Evolutionary conservation across 306 rosid genomes (phyloP), one percentile per base, ranked within the genome.

Genomic region (Pterocarpus santalinus): DNA sequence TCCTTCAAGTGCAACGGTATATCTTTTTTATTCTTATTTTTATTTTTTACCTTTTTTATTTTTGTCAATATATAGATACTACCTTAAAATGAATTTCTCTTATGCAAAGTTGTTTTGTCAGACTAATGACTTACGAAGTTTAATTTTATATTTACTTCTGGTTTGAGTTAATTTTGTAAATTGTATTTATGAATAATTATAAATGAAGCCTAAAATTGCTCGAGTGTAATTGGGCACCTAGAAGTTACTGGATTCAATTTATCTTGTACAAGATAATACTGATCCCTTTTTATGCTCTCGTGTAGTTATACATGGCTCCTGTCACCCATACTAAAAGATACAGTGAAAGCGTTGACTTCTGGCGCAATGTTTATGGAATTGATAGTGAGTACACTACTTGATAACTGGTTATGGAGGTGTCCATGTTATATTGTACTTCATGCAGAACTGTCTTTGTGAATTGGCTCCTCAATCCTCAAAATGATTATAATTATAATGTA

Each of bases 291-390:
- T 81, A 43, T 69, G 28, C 84, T 89, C 81, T 47, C 84, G 77
- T 80, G 83, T 92, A 93, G 99, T 81, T 95, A 90, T 93, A 91
- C 91, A 90, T 95, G 88, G 99, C 99, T 62, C 99, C 98, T 53
- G 89, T 95, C 55, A 93, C 99, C 34, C 96, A 95, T 83, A 60
- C 86, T 36, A 98, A 91, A 52, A 87, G 99, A 90, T 93, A 95
- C 88, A 82, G 87, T 89, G 99, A 89, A 53, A 90, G 98, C 78
- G 84, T 93, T 52, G 97, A 95, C 79, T 95, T 95, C 85, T 95
- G 99, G 99, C 99, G 97, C 88, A 91, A 91, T 81, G 98, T 95
- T 57, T 95, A 95, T 88, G 99, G 99, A 84, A 93, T 95, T 87
- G 91, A 95, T 80, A 95, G 99, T 95, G 81, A 91, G 99, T 89